Evolutionary conservation across 2,329 filamentous ascomycete species (phyloP).

Genomic region (Cladosporium colombiae): DNA sequence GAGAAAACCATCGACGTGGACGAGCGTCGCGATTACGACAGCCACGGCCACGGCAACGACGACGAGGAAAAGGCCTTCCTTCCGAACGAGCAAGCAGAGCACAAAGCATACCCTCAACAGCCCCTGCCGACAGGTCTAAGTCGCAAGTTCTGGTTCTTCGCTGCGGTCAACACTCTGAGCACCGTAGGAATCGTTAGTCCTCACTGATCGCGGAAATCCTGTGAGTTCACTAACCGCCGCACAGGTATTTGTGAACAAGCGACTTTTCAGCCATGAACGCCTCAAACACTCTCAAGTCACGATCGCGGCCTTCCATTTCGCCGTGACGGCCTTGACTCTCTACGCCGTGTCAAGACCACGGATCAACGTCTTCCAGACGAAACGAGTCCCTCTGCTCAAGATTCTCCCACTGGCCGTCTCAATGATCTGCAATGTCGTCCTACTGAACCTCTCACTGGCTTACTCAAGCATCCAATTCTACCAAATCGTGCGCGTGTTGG

Average conservation of each 20-base stretch:
- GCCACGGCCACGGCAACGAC: background rate
- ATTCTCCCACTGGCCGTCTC: conserved; percentile 66
- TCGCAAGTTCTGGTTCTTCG: conserved; percentile 27
- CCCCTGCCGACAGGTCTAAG: conserved; percentile 6
- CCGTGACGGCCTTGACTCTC: conserved; percentile 65
- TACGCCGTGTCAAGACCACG: conserved; percentile 60
- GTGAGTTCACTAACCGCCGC: background rate
- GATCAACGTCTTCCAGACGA: conserved; percentile 61
- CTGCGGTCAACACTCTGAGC: conserved; percentile 25
- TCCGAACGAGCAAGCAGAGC: background rate
- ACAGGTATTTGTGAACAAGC: conserved; percentile 70
- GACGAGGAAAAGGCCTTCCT: conserved; percentile 16
- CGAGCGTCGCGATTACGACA: conserved; percentile 1
- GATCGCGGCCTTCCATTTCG: conserved; percentile 70
- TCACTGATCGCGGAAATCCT: background rate
- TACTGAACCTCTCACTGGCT: conserved; percentile 67
- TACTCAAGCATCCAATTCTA: conserved; percentile 71
- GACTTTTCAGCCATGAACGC: conserved; percentile 64
- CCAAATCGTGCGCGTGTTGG: conserved; percentile 66
- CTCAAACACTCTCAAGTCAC: conserved; percentile 64
- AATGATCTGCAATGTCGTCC: conserved; percentile 69
- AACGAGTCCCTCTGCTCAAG: conserved; percentile 55
- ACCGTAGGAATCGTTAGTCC: conserved; percentile 29
- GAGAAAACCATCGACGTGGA: background rate
- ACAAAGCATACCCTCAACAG: conserved; percentile 12